A percentile compares a stretch with the other conserved stretches of the same genome.
phyloP scores from a whole-genome alignment of 108 stramenopile species.

The Cyclostephanos tholiformis region DNA sequence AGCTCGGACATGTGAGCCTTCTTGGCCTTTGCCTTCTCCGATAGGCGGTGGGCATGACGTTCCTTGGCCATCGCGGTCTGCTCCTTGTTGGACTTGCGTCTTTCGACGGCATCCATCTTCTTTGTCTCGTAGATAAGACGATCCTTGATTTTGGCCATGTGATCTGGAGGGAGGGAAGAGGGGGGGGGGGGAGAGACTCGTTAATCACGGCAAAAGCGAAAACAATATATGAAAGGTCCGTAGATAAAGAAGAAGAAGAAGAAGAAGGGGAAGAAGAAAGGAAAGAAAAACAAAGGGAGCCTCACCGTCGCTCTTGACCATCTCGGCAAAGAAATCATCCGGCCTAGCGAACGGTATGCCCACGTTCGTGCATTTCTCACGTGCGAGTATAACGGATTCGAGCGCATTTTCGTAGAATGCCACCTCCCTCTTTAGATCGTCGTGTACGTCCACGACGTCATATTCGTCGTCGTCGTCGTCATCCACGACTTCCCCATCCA shows the following conservation, averaged over 20 bases:
- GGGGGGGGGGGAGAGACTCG: slow-evolving; percentile 15
- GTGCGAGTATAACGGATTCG: slow-evolving; percentile 82
- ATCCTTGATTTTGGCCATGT: slow-evolving; percentile 97
- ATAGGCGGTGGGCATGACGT: slow-evolving; percentile 77
- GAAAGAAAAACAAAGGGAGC: slow-evolving; percentile 6
- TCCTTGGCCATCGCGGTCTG: slow-evolving; percentile 78
- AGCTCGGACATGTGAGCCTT: slow-evolving; percentile 81
- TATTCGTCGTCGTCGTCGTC: slow-evolving; percentile 10
- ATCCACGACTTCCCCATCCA: no score
- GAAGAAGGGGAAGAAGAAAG: background rate
- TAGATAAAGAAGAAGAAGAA: no score
- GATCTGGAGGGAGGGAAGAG: slow-evolving; percentile 51
- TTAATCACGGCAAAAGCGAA: no score
- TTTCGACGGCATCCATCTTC: slow-evolving; percentile 97
- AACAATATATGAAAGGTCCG: no score
- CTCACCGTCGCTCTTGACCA: slow-evolving; percentile 99
- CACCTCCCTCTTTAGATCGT: slow-evolving; percentile 97
- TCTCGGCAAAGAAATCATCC: slow-evolving; percentile 98
- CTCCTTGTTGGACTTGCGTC: slow-evolving; percentile 82
- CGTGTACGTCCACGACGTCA: slow-evolving; percentile 82
- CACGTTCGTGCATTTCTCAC: slow-evolving; percentile 56
- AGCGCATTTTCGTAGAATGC: slow-evolving; percentile 94
- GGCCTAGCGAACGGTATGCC: slow-evolving; percentile 87
- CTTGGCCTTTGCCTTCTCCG: slow-evolving; percentile 92
- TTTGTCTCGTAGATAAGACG: slow-evolving; percentile 97